Conservation (phyloP, 345 rosid species). For the Eucalyptus microcorys region DNA sequence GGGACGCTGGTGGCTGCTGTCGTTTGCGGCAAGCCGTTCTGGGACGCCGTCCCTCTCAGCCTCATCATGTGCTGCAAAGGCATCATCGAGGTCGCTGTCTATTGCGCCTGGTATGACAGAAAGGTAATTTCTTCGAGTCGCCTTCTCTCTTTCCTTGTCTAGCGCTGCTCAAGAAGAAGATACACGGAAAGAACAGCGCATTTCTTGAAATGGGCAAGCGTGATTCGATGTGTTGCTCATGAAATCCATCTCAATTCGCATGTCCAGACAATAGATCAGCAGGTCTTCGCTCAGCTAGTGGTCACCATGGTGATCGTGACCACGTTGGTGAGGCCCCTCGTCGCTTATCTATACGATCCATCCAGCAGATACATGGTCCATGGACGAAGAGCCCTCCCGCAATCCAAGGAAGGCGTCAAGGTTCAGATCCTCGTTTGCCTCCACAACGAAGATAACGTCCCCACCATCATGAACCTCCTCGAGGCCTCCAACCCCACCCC, state of each 20-base stretch:
- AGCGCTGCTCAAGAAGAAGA: background rate
- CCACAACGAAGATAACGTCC: conserved; percentile 4
- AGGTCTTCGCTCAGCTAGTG: background rate
- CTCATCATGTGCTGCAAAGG: conserved; percentile 22
- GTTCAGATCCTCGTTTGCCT: conserved; percentile 16
- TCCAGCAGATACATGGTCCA: conserved; percentile 6
- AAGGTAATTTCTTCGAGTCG: background rate
- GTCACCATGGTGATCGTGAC: conserved; percentile 1
- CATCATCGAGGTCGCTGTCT: conserved; percentile 6
- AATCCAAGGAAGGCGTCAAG: background rate
- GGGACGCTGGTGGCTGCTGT: conserved; percentile 10
- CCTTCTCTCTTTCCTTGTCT: background rate
- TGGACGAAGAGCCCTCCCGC: conserved; percentile 6
- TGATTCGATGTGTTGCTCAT: background rate
- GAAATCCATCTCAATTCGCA: background rate
- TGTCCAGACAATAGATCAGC: background rate
- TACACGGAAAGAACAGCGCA: background rate
- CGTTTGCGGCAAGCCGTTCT: conserved; percentile 1
- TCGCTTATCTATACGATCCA: conserved; percentile 12
- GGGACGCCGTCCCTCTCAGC: conserved; percentile 17
- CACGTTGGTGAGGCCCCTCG: background rate
- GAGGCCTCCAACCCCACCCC: conserved; percentile 9
- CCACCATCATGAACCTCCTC: conserved; percentile 7
- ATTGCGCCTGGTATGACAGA: background rate
- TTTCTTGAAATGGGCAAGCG: background rate